Percentiles rank a stretch among this genome's conserved stretches.
Evolutionary conservation across 768 basidiomycete genomes (phyloP).

Genomic region (Tricholoma terreum): DNA sequence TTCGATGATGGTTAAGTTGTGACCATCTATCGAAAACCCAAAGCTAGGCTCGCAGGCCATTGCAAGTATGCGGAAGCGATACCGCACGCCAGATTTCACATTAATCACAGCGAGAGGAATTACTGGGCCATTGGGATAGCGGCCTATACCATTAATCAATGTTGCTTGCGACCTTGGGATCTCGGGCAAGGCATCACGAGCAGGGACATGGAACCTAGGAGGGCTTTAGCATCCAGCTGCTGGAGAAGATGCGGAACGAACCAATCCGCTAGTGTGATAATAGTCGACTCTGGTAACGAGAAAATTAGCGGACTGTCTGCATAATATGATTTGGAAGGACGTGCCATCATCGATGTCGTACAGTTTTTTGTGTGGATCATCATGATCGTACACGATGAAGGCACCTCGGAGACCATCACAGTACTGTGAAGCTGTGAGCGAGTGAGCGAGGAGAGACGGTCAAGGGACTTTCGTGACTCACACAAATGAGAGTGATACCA

Average conservation of each 20-base stretch:
- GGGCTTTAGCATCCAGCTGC: no score
- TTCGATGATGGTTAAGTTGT: no score
- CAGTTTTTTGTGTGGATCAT: neutral
- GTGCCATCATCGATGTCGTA: slow-evolving; percentile 1
- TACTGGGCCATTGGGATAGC: slow-evolving; percentile 21
- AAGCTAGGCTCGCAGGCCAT: slow-evolving; percentile 35
- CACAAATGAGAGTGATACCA: no score
- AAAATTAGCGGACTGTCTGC: neutral
- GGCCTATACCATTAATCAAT: slow-evolving; percentile 38
- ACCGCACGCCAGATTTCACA: slow-evolving; percentile 30
- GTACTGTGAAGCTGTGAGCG: no score
- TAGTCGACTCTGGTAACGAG: neutral
- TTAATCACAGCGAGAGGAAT: slow-evolving; percentile 30
- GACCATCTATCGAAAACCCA: no score
- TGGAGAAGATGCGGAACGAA: no score
- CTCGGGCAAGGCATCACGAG: neutral
- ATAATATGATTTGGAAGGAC: neutral
- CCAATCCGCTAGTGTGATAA: slow-evolving; percentile 3
- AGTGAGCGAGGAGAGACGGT: no score
- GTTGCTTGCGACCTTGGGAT: slow-evolving; percentile 13
- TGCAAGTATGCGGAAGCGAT: slow-evolving; percentile 34
- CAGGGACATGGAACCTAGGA: neutral
- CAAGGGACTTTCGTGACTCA: no score
- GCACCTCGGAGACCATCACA: no score
- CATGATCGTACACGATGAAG: no score